Evolutionary conservation across 441 rosid genomes (phyloP), one percentile per base, ranked within the genome.

Genomic region (Caryocar brasiliense): DNA sequence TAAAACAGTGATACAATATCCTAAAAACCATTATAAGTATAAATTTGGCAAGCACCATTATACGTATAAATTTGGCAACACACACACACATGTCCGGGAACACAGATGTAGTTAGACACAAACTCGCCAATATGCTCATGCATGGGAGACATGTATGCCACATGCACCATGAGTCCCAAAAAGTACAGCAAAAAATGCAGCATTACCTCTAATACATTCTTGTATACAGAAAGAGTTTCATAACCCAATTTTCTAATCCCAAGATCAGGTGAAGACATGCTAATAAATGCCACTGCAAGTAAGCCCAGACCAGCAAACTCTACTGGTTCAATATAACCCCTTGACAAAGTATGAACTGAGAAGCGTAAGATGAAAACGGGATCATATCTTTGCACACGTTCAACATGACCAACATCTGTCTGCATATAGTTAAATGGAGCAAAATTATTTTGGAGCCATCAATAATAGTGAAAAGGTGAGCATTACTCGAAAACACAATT

Each of bases 291-390:
- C 62, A 92, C 62, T 22, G 95, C 92, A 65, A 93, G 90, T 81
- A 93, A 68, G 56, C 99, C 96, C 68, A 82, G 64, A 70, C 85
- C 75, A 63, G 88, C 78, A 66, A 88, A 84, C 59, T 93, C 96
- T 40, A 74, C 57, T 27, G 95, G 86, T 64, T 93, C 97, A 68
- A 93, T 55, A 58, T 80, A 80, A 61, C 82, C 75, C 59, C 26
- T 43, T 17, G 82, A 72, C 64, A 92, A 64, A 40, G 75, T 55
- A 57, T 82, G 85, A 57, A 76, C 53, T 40, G 95, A 75, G 67
- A 92, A 83, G 38, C 61, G 79, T 67, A 88, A 55, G 67, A 88
- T 72, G 71, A 83, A 88, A 72, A 74, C 78, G 36, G 97, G 99
- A 78, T 88, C 99, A 69, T 88, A 92, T 52, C n/a, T n/a, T n/a